phyloP scores from a whole-genome alignment of 2,329 filamentous ascomycete species.

The Zelopaecilomyces penicillatus region DNA sequence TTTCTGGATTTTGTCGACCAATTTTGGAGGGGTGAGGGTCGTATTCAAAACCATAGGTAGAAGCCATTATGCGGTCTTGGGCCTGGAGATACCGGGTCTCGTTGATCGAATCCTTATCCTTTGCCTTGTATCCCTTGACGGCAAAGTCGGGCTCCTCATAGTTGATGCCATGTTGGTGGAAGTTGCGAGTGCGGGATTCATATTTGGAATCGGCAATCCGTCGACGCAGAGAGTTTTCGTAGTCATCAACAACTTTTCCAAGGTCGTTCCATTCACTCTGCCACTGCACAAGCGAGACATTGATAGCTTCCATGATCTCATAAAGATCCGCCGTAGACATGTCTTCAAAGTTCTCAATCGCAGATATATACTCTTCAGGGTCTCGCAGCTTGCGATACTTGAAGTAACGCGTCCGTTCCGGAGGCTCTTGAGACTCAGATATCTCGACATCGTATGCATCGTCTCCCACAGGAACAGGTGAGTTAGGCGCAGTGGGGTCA shows the following conservation, averaged over 20 bases:
- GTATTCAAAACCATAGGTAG: constrained; percentile 53
- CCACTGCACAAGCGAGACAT: constrained; percentile 40
- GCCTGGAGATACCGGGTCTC: constrained; percentile 40
- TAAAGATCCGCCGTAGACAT: constrained; percentile 40
- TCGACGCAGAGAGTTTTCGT: constrained; percentile 48
- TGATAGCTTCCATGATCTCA: constrained; percentile 34
- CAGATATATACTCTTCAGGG: constrained; percentile 38
- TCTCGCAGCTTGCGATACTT: constrained; percentile 43
- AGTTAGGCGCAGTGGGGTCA: constrained; percentile 29
- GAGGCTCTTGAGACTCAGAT: constrained; percentile 25
- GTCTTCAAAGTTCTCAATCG: constrained; percentile 42
- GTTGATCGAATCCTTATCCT: constrained; percentile 32
- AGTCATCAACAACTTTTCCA: constrained; percentile 44
- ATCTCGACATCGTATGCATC: constrained; percentile 29
- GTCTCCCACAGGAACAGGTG: constrained; percentile 28
- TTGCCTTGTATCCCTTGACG: constrained; percentile 44
- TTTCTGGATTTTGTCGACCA: constrained; percentile 50
- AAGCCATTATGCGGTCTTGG: constrained; percentile 51
- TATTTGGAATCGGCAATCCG: constrained; percentile 40
- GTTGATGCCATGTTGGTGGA: constrained; percentile 31
- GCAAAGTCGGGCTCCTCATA: constrained; percentile 45
- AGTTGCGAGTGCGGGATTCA: constrained; percentile 35
- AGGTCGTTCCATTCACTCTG: constrained; percentile 46
- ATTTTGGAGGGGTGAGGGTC: constrained; percentile 49
- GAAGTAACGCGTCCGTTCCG: constrained; percentile 25